Percentiles rank a stretch among this genome's conserved stretches.
phyloP scores from a whole-genome alignment of 129 eudicot genomes.

The Tanacetum coccineum region DNA sequence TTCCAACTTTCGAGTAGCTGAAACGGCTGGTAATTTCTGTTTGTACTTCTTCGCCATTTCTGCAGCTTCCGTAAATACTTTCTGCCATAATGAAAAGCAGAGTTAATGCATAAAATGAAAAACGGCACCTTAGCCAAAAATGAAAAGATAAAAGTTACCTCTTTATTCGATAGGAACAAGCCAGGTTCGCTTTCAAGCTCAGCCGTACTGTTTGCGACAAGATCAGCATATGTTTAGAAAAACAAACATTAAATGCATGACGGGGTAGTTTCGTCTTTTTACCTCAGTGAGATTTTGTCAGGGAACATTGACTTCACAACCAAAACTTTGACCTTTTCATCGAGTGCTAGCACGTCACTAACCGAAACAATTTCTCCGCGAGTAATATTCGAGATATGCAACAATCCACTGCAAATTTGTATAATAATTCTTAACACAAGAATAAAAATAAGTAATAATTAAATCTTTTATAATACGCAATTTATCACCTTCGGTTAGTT shows the following conservation, averaged over 20 bases:
- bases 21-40: conserved; percentile 44
- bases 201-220: conserved; percentile 54
- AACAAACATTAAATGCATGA: neutral
- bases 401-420: conserved; percentile 57
- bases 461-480: neutral
- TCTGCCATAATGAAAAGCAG: conserved; percentile 38
- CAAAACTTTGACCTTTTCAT: conserved; percentile 86
- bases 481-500: conserved; percentile 68
- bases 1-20: conserved; percentile 42
- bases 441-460: neutral
- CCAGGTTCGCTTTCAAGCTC: conserved; percentile 97
- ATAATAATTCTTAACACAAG: neutral
- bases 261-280: conserved; percentile 4
- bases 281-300: conserved; percentile 92
- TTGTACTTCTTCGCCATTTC: conserved; percentile 86
- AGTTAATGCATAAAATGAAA: neutral
- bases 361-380: conserved; percentile 53
- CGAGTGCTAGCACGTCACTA: conserved; percentile 50
- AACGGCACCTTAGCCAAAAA: conserved; percentile 8
- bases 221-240: conserved; percentile 1
- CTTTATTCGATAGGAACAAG: conserved; percentile 64
- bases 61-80: conserved; percentile 77
- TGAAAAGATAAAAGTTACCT: conserved; percentile 40
- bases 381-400: conserved; percentile 78
- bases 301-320: conserved; percentile 81